Evolutionary conservation across 768 basidiomycete genomes (phyloP).

Genomic region (Hericium alpestre): DNA sequence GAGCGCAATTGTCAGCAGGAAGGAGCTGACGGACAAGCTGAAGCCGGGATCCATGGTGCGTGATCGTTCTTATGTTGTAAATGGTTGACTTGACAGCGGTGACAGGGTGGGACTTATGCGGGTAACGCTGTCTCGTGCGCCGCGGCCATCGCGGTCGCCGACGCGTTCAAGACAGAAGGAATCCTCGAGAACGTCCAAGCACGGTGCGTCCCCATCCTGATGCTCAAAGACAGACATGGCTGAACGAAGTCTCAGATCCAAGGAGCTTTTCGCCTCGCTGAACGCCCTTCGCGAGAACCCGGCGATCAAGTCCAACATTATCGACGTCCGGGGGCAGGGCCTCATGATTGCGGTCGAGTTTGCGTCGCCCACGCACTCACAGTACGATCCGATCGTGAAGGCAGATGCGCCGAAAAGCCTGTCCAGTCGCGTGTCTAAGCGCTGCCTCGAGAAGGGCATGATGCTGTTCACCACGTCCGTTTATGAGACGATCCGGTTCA

Average conservation of each 20-base stretch:
- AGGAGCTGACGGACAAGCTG: slow-evolving; percentile 71
- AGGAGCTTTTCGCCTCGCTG: slow-evolving; percentile 59
- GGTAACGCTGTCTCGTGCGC: slow-evolving; percentile 91
- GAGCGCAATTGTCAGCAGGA: slow-evolving; percentile 72
- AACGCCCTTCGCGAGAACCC: slow-evolving; percentile 45
- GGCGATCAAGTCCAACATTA: slow-evolving; percentile 43
- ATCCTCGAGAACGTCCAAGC: slow-evolving; percentile 69
- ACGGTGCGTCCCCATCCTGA: slow-evolving; percentile 31
- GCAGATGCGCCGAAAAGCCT: slow-evolving; percentile 38
- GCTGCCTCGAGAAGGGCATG: slow-evolving; percentile 80
- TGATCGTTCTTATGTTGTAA: neutral
- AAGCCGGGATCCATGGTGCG: slow-evolving; percentile 70
- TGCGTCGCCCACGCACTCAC: slow-evolving; percentile 47
- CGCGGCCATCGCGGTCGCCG: slow-evolving; percentile 73
- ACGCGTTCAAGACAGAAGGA: slow-evolving; percentile 71
- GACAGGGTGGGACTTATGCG: slow-evolving; percentile 78
- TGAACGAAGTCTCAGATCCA: slow-evolving; percentile 34
- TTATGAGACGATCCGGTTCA: slow-evolving; percentile 85
- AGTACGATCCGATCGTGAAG: slow-evolving; percentile 34
- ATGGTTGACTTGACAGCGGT: neutral
- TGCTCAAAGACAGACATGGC: neutral
- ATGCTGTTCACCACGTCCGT: slow-evolving; percentile 82
- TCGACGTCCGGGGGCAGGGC: slow-evolving; percentile 82
- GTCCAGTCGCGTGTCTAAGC: slow-evolving; percentile 60
- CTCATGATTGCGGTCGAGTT: slow-evolving; percentile 86